Conservation (phyloP, 257 asterid genomes). For the Orobanche coerulescens region DNA sequence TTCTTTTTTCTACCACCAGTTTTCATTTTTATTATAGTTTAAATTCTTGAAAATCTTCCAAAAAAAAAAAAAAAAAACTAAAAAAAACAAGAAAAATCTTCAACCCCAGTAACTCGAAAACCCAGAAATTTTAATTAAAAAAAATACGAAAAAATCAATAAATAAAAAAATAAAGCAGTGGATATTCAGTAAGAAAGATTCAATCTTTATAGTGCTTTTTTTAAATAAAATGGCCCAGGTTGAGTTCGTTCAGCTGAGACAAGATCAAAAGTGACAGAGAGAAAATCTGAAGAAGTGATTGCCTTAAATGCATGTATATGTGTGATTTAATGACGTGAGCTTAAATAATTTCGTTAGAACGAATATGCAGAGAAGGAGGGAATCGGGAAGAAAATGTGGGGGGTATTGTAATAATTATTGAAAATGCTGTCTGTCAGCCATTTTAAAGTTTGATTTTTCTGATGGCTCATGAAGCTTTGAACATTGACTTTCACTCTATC, state of each 20-base stretch:
- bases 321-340: background rate
- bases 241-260: constrained; percentile 20
- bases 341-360: background rate
- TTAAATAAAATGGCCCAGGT: background rate
- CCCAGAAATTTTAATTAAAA: constrained; percentile 22
- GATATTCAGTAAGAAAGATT: constrained; percentile 26
- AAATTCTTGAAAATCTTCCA: background rate
- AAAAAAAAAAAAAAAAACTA: background rate
- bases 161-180: background rate
- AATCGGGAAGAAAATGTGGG: background rate
- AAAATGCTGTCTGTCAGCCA: no score
- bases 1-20: constrained; percentile 43
- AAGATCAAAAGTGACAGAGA: constrained; percentile 2
- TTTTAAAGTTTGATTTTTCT: constrained; percentile 42
- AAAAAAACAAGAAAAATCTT: constrained; percentile 5
- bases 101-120: constrained; percentile 15
- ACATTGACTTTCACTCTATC: constrained; percentile 72
- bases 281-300: background rate
- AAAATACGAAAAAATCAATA: background rate
- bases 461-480: constrained; percentile 55
- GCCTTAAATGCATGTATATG: background rate
- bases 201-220: constrained; percentile 27
- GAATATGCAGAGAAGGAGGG: constrained; percentile 17
- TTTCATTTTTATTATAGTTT: constrained; percentile 18
- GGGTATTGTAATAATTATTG: constrained; percentile 19